A percentile compares a stretch with the other conserved stretches of the same genome.
These are phyloP conservation scores for Craspedostauros australis DNA, from an alignment of 108 stramenopile species.

Conservation along the genomic window DNA sequence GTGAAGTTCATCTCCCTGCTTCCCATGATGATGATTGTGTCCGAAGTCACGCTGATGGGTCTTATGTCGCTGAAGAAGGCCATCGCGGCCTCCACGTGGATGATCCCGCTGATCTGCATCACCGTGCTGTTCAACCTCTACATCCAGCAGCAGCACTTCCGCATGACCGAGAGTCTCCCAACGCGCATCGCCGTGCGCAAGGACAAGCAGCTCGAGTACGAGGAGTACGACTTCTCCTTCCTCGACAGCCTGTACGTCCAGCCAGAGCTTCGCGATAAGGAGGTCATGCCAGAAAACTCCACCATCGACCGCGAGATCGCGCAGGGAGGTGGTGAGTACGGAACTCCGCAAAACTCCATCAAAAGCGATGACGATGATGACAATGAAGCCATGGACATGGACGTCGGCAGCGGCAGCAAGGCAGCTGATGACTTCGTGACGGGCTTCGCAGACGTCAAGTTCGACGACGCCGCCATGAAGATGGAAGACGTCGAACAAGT, in stretches of 20 bases:
- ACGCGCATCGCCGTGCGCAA: conserved; percentile 19
- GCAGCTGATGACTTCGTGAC: too few species aligned
- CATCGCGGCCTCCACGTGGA: conserved; percentile 26
- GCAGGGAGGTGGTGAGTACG: not conserved
- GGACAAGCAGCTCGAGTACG: conserved; percentile 23
- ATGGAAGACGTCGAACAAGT: too few species aligned
- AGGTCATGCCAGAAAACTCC: conserved; percentile 37
- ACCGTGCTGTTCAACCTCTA: conserved; percentile 56
- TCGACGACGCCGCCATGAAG: too few species aligned
- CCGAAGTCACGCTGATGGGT: conserved; percentile 46
- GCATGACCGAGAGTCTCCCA: conserved; percentile 37
- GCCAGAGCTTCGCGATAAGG: conserved; percentile 46
- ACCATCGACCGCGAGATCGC: not conserved
- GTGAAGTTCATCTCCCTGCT: conserved; percentile 36
- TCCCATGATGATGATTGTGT: conserved; percentile 43
- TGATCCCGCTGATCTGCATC: conserved; percentile 37
- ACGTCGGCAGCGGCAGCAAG: too few species aligned
- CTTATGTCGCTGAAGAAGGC: conserved; percentile 36
- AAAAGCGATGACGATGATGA: too few species aligned
- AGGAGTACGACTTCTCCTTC: conserved; percentile 20
- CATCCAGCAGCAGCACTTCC: conserved; percentile 50
- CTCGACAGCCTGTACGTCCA: conserved; percentile 42
- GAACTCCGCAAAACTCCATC: too few species aligned
- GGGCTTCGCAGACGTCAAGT: too few species aligned
- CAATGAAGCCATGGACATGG: too few species aligned